Percentiles rank a stretch among this genome's conserved stretches.
These are phyloP conservation scores for Podila minutissima DNA, from an alignment of 192 early-diverging fungal genomes.

Conservation along the genomic window DNA sequence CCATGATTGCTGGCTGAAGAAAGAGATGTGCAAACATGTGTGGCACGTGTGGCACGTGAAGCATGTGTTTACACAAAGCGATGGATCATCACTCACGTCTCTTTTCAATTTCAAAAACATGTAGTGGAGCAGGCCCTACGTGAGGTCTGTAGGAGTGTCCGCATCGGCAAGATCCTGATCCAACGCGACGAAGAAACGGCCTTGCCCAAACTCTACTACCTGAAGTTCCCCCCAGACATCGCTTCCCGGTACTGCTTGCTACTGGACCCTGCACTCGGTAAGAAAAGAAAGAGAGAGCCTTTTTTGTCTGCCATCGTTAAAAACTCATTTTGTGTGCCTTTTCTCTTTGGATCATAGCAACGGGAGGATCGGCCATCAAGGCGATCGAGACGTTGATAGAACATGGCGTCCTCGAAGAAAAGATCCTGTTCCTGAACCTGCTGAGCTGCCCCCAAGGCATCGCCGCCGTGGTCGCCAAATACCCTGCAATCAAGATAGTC, in stretches of 20 bases:
- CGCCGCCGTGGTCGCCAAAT: constrained; percentile 69
- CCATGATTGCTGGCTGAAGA: too few species aligned
- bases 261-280: constrained; percentile 94
- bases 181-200: constrained; percentile 96
- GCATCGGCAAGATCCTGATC: constrained; percentile 96
- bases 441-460: constrained; percentile 90
- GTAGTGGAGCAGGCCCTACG: constrained; percentile 49
- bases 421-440: constrained; percentile 92
- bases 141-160: constrained; percentile 69
- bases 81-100: not conserved
- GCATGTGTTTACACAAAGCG: too few species aligned
- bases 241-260: constrained; percentile 82
- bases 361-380: constrained; percentile 93
- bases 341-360: constrained; percentile 63
- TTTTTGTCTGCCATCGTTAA: too few species aligned
- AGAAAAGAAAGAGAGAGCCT: not conserved
- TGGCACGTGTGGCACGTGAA: too few species aligned
- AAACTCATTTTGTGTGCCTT: not conserved
- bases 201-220: constrained; percentile 90
- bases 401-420: constrained; percentile 83
- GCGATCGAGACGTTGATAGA: constrained; percentile 90
- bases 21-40: too few species aligned
- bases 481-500: constrained; percentile 87
- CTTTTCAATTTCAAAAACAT: not conserved
- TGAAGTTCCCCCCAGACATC: constrained; percentile 92